phyloP scores from a whole-genome alignment of 2,329 filamentous ascomycete genomes.

The Chrysosporium queenslandicum region DNA sequence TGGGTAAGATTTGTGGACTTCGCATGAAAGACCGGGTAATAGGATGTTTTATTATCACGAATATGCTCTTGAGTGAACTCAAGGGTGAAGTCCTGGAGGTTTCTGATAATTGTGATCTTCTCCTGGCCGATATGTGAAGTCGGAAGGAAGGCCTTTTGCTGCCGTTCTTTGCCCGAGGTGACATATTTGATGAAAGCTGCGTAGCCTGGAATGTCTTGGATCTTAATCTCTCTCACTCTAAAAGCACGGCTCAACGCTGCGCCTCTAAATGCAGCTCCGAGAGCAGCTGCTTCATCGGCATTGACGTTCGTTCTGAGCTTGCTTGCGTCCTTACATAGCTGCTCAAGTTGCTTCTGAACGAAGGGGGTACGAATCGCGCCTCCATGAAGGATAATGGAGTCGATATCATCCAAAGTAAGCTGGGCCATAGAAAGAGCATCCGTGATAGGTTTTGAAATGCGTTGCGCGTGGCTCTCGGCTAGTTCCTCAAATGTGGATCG shows the following conservation, averaged over 20 bases:
- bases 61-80: constrained; percentile 65
- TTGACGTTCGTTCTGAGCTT: constrained; percentile 94
- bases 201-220: constrained; percentile 67
- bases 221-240: constrained; percentile 91
- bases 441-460: constrained; percentile 60
- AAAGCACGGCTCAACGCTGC: constrained; percentile 89
- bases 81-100: constrained; percentile 70
- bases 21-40: constrained; percentile 56
- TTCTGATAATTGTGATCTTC: constrained; percentile 77
- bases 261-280: constrained; percentile 89
- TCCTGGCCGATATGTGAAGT: constrained; percentile 63
- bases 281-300: constrained; percentile 90
- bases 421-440: constrained; percentile 64
- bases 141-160: constrained; percentile 74
- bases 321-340: constrained; percentile 56
- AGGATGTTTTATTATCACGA: constrained; percentile 34
- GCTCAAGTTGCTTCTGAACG: constrained; percentile 80
- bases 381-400: constrained; percentile 87
- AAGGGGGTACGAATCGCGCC: constrained; percentile 86
- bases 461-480: constrained; percentile 55
- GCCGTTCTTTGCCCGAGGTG: constrained; percentile 58
- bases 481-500: constrained; percentile 73
- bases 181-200: constrained; percentile 63
- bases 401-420: constrained; percentile 63
- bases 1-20: constrained; percentile 77